Percentiles rank a stretch among this genome's conserved stretches.
Conservation (phyloP, 495 filamentous ascomycete genomes). For the Daldinia loculata region DNA sequence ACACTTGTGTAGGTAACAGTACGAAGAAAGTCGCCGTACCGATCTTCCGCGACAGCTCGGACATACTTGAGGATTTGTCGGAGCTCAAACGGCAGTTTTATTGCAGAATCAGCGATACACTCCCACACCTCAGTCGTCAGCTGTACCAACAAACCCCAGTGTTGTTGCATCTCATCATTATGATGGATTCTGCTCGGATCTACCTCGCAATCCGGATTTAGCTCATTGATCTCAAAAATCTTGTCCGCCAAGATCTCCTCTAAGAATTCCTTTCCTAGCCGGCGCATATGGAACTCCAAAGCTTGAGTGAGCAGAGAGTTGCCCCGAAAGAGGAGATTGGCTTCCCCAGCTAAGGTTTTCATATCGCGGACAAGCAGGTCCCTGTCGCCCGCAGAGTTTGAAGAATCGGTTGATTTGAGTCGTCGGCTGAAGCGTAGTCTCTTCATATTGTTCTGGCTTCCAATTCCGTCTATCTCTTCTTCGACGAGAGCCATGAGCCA, state of each 20-base stretch:
- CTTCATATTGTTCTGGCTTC: slow-evolving; percentile 75
- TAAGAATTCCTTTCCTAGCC: slow-evolving; percentile 91
- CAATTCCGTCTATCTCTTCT: slow-evolving; percentile 93
- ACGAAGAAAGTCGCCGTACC: slow-evolving; percentile 93
- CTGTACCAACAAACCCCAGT: slow-evolving; percentile 81
- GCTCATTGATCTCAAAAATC: slow-evolving; percentile 84
- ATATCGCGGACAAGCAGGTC: slow-evolving; percentile 68
- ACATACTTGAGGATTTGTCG: slow-evolving; percentile 91
- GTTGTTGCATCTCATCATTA: slow-evolving; percentile 77
- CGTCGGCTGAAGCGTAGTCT: slow-evolving; percentile 78
- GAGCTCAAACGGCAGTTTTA: slow-evolving; percentile 82
- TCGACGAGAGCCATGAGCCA: slow-evolving; percentile 95
- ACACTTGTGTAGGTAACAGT: slow-evolving; percentile 97
- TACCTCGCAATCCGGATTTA: slow-evolving; percentile 92
- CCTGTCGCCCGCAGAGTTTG: slow-evolving; percentile 63
- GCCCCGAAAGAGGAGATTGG: slow-evolving; percentile 93
- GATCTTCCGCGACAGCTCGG: slow-evolving; percentile 90
- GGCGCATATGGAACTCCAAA: slow-evolving; percentile 93
- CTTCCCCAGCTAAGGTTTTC: slow-evolving; percentile 75
- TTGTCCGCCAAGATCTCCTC: slow-evolving; percentile 88
- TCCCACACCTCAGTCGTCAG: slow-evolving; percentile 87
- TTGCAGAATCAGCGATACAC: slow-evolving; percentile 74
- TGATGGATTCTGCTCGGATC: slow-evolving; percentile 80
- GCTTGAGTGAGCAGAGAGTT: slow-evolving; percentile 95
- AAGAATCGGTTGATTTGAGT: slow-evolving; percentile 81